These are phyloP conservation scores for Linnemannia exigua DNA, from an alignment of 192 early-diverging fungal genomes.

Conservation along the genomic window DNA sequence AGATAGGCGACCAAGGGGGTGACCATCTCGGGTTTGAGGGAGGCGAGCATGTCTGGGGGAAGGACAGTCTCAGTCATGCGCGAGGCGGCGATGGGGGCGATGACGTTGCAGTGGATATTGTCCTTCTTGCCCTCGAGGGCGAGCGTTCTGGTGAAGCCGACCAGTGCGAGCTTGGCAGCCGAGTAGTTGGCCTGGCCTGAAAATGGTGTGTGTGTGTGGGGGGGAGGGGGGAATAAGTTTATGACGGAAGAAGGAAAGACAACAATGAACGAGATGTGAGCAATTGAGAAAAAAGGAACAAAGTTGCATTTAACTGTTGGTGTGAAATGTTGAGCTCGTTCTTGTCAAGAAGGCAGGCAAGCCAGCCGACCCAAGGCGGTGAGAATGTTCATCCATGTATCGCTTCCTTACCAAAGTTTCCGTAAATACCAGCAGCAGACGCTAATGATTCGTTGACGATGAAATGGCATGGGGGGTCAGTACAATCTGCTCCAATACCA, in stretches of 20 bases:
- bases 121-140: conserved; percentile 92
- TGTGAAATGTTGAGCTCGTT: not conserved
- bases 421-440: conserved; percentile 95
- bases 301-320: conserved; percentile 44
- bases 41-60: conserved; percentile 95
- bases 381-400: not conserved
- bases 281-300: not conserved
- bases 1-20: conserved; percentile 95
- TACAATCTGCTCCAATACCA: not conserved
- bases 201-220: not conserved
- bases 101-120: conserved; percentile 94
- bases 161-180: conserved; percentile 91
- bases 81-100: conserved; percentile 98
- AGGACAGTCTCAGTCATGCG: conserved; percentile 98
- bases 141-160: conserved; percentile 92
- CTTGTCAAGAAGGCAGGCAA: not conserved
- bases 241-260: not conserved
- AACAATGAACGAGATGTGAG: not conserved
- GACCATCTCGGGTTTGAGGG: conserved; percentile 97
- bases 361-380: not conserved
- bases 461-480: not conserved
- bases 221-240: not conserved
- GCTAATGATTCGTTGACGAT: conserved; percentile 25
- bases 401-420: conserved; percentile 77
- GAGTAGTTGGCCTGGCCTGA: conserved; percentile 83